Percentiles rank a stretch among this genome's conserved stretches.
These are phyloP conservation scores for Termitomyces titanicus DNA, from an alignment of 768 basidiomycete species.

Conservation along the genomic window DNA sequence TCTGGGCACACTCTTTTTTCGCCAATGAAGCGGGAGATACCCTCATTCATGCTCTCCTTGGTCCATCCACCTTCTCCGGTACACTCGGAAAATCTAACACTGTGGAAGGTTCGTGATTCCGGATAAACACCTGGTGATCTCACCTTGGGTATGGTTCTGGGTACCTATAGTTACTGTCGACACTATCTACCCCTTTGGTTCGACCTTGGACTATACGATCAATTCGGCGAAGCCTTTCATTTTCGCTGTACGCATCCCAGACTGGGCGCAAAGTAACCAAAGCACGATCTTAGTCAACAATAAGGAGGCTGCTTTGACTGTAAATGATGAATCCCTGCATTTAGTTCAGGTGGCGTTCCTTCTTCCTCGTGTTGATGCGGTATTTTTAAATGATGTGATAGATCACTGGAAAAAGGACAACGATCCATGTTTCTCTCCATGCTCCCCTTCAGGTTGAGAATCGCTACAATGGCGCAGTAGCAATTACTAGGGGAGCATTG, in stretches of 20 bases:
- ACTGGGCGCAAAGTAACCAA: constrained; percentile 31
- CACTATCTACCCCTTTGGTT: constrained; percentile 37
- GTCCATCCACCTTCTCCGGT: constrained; percentile 34
- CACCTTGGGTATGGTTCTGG: neutral
- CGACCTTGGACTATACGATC: constrained; percentile 32
- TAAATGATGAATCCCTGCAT: constrained; percentile 29
- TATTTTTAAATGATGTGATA: constrained; percentile 7
- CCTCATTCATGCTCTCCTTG: constrained; percentile 34
- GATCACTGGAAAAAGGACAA: constrained; percentile 25
- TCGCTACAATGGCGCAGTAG: constrained; percentile 29
- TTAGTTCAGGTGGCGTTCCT: constrained; percentile 21
- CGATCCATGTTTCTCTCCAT: constrained; percentile 26
- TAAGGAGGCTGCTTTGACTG: constrained; percentile 16
- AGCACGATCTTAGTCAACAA: constrained; percentile 33
- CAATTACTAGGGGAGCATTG: constrained; percentile 25
- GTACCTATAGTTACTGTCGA: constrained; percentile 32
- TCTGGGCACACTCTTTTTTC: constrained; percentile 40
- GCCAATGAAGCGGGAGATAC: constrained; percentile 24
- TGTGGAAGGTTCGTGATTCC: constrained; percentile 25
- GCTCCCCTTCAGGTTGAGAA: constrained; percentile 31
- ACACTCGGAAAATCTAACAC: constrained; percentile 27
- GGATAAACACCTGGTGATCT: neutral
- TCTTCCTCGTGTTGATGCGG: neutral
- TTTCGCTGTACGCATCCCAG: constrained; percentile 35
- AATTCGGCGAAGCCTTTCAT: constrained; percentile 27